Evolutionary conservation across 176 grass and related monocot genomes (phyloP), one percentile per base, ranked within the genome.

Genomic region (Neostapfia colusana): DNA sequence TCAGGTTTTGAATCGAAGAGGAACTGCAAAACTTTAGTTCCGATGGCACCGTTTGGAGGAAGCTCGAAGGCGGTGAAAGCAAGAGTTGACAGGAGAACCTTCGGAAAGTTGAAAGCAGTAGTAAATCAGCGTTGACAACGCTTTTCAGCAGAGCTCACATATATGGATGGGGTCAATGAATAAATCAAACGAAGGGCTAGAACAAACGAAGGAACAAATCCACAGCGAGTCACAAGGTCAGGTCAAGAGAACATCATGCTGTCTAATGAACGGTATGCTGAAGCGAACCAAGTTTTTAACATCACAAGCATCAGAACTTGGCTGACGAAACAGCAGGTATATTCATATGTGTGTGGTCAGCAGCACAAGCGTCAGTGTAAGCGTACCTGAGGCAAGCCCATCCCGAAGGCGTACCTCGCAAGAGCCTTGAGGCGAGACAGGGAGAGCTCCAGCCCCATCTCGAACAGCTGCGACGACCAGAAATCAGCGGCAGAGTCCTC

Each of bases 401-500:
- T 92, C 62, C 95, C 95, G 31, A 99, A 99, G 53, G 95, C 91
- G 83, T 84, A 99, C 36, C 87, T 99, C n/a, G 95, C 95, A 51
- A 99, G 95, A 82, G 95, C 95, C 74, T 85, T 90, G 58, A 98
- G 89, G 24, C 91, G 95, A 67, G 92, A 88, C 45, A 98, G 85
- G 17, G 95, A 98, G 73, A 98, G 95, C 79, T 98, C 91, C n/a
- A 94, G 69, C 25, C 95, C 95, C 95, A 98, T 98, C 89, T 98
- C 95, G 61, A 98, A 98, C 82, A 98, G 56, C 95, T 98, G 85
- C 38, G 79, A 63, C 16, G 67, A 16, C 70, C n/a, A 20, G 69
- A 10, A 44, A 38, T 31, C 11, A 75, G n/a, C n/a, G n/a, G n/a
- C n/a, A n/a, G n/a, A n/a, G n/a, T n/a, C n/a, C n/a, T n/a, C n/a